Conservation (phyloP, 345 rosid species). For the Lumnitzera littorea region DNA sequence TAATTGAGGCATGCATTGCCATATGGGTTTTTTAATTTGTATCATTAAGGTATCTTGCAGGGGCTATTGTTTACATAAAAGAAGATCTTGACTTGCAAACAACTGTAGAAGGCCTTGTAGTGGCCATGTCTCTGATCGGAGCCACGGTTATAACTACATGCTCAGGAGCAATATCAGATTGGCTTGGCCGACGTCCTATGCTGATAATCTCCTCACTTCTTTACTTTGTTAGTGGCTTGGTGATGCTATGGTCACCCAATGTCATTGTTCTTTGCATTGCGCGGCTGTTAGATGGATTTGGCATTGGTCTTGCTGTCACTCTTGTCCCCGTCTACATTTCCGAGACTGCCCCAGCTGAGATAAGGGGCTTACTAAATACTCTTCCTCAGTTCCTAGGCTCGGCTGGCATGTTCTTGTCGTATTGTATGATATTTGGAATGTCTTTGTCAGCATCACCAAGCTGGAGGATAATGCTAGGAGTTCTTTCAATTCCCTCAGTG, state of each 20-base stretch:
- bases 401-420: constrained; percentile 76
- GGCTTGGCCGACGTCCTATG: constrained; percentile 87
- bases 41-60: constrained; percentile 22
- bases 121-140: constrained; percentile 81
- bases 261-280: constrained; percentile 61
- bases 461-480: constrained; percentile 85
- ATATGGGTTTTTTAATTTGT: background rate
- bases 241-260: constrained; percentile 85
- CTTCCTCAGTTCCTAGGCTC: constrained; percentile 85
- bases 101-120: constrained; percentile 73
- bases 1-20: background rate
- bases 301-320: constrained; percentile 80
- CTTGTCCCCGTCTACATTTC: constrained; percentile 78
- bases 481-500: constrained; percentile 77
- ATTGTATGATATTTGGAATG: constrained; percentile 78
- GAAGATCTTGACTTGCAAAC: constrained; percentile 46
- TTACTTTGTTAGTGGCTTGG: constrained; percentile 63
- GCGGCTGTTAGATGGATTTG: constrained; percentile 77
- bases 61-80: constrained; percentile 70
- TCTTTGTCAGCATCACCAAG: constrained; percentile 57
- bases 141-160: constrained; percentile 79
- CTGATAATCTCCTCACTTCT: constrained; percentile 56
- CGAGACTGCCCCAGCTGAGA: constrained; percentile 85
- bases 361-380: constrained; percentile 69
- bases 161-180: constrained; percentile 80